Evolutionary conservation across 345 rosid species (phyloP), one percentile per base, ranked within the genome.

Genomic region (Iberis pinnata): DNA sequence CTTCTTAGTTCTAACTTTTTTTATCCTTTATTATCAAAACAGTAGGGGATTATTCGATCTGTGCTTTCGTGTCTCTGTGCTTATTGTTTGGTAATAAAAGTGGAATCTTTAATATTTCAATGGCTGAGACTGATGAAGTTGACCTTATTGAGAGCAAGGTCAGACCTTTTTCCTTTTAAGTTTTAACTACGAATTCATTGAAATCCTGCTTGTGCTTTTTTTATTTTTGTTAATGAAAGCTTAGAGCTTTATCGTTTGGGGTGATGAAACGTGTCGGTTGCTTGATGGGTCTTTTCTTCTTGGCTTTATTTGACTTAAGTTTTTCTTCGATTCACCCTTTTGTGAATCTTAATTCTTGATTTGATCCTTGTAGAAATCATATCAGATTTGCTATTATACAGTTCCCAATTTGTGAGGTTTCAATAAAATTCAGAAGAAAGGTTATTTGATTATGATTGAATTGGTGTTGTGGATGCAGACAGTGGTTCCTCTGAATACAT

Each of bases 401-500:
- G 25, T 22, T 22, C 25, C 25, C 25, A 22, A 22, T 22, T 22
- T 22, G 6, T 3, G 25, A 22, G 25, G 3, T 22, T 2, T 22
- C 25, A 22, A 22, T 29, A 29, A 29, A 18, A 11, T 32, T 29
- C 11, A 41, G 29, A 31, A 12, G 44, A 42, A 1, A 3, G 52
- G 44, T 43, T 3, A 35, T 51, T 22, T 41, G 40, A 13, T 18
- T 46, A 9, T 29, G 33, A 6, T 26, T 4, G 4, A 4, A 8
- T 26, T 26, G 1, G 4, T 26, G 29, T 26, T 26, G 29, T 29
- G 29, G 49, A 24, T 61, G 47, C 41, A 83, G 95, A 80, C 74
- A 75, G 95, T 80, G 76, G 97, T 89, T 63, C 95, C 97, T 4
- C 71, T 84, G 63, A 82, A 86, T 45, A 86, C 86, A 17, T 84